Evolutionary conservation across 1,284 basidiomycete species (phyloP), one percentile per base, ranked within the genome.

Genomic region (Somion occarium): DNA sequence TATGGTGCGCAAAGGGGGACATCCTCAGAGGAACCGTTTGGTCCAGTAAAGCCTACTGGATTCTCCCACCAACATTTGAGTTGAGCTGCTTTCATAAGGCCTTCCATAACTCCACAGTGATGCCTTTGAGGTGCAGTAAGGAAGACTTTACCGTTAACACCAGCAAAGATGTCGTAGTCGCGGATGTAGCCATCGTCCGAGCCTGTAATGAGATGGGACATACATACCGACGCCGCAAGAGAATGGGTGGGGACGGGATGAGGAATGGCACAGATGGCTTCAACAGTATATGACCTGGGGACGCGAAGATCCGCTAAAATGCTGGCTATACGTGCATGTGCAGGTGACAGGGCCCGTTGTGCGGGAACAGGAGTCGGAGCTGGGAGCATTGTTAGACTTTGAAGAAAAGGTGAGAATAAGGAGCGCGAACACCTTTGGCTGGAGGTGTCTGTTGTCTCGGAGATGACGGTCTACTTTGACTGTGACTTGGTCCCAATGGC

Each of bases 151-250:
- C 92, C 86, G 64, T 97, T 98, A 48, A 93, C 86, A 43, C 90
- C 87, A 22, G 87, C 69, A 69, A 92, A 95, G 48, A 96, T 82
- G 67, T 98, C 94, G 71, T 97, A 98, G 69, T 92, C 83, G 38
- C 95, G 83, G 43, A 98, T 87, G 61, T 93, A 94, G 9, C 95
- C 95, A 67, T 98, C 95, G 55, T 94, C 87, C 9, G 91, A 92
- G 38, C 94, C 95, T 3, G 93, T 93, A 44, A 98, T 70, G 12
- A 98, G 75, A 63, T 95, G 92, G 23, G 88, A 84, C 76, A 93
- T 85, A 68, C 95, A 97, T n/a, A 81, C 70, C 0, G 91, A 91
- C 3, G 90, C 75, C 1, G 93, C 86, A 20, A 98, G 80, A 12
- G 90, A 80, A 69, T 97, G 91, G 0, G 92, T 93, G 2, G 93